Evolutionary conservation across 164 flowering plant genomes (phyloP).

Genomic region (Macadamia integrifolia): DNA sequence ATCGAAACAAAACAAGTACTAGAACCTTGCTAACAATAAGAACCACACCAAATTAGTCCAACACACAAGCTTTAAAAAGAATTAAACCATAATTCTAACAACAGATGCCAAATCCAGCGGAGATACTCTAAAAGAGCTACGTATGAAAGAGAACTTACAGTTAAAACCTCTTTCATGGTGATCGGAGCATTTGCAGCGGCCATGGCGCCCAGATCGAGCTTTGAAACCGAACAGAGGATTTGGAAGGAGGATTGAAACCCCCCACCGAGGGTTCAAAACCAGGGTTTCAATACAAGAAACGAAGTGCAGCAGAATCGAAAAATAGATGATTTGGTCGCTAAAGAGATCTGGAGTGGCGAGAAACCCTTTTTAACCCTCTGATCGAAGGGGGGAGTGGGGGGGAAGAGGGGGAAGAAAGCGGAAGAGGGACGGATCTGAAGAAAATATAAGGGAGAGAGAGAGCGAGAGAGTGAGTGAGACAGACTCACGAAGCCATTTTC

Average conservation of each 20-base stretch:
- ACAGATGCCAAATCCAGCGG: background rate
- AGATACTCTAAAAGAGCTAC: background rate
- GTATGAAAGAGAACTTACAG: constrained; percentile 38
- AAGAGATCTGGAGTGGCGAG: constrained; percentile 37
- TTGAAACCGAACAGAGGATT: constrained; percentile 17
- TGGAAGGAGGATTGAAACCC: constrained; percentile 12
- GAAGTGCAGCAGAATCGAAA: background rate
- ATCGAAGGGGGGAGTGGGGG: no score
- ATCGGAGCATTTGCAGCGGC: constrained; percentile 98
- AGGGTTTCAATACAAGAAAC: background rate
- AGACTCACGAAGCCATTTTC: no score
- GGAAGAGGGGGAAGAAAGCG: background rate
- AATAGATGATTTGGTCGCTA: constrained; percentile 16
- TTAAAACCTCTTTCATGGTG: constrained; percentile 84
- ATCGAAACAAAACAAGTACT: background rate
- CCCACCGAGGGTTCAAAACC: constrained; percentile 5
- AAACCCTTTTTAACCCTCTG: no score
- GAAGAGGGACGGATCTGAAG: background rate
- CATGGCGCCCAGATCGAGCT: constrained; percentile 56
- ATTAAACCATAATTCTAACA: constrained; percentile 7
- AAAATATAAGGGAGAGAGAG: background rate
- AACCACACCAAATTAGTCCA: background rate
- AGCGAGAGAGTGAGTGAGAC: background rate
- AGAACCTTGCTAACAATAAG: background rate
- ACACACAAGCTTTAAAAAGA: background rate